Base-by-base conservation (phyloP, 1,284 basidiomycete species). In the Apiotrichum domesticum region DNA sequence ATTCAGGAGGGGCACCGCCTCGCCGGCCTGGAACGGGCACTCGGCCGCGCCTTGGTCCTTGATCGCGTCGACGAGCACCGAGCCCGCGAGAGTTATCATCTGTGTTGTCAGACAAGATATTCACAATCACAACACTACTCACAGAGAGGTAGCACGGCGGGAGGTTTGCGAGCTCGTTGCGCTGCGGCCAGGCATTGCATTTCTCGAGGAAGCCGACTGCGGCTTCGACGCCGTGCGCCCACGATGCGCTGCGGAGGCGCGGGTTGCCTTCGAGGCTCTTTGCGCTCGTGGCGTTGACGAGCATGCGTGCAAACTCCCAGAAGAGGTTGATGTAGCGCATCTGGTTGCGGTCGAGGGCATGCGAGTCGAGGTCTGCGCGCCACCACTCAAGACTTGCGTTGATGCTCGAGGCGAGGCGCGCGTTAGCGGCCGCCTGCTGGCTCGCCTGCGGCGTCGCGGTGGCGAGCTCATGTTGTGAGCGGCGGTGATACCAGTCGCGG, bases 301-400 rank as follows among this genome's bases (percentile, higher is more conserved):
- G 59, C 57, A 66, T 62, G 49, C 64, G 63, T 4, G 65, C 66
- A 55, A 68, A 69, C n/a, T 65, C 57, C 58, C 61, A 72, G 46
- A 65, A 66, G 9, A 73, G 58, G 46, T 66, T 54, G 34, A 66
- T 62, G 49, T 67, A 61, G 39, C 60, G 54, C 45, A 61, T 62
- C 55, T 46, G 42, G 14, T 35, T 35, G 14, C 34, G 37, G 6
- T 47, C 51, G 4, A 67, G 55, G 1, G 29, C 9, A 47, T 63
- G 61, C 13, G 32, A 14, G 39, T 62, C 54, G 33, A 69, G 58
- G 50, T 66, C 62, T 15, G 63, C 62, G 39, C 59, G 57, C 69
- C 69, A 71, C 63, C 58, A 63, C 41, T 63, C 63, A 35, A 72
- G 54, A 35, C 57, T 47, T 2, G 61, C 63, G 55, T 69, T 71